phyloP scores from a whole-genome alignment of 2,329 filamentous ascomycete species.

The Emmonsiellopsis sp. region DNA sequence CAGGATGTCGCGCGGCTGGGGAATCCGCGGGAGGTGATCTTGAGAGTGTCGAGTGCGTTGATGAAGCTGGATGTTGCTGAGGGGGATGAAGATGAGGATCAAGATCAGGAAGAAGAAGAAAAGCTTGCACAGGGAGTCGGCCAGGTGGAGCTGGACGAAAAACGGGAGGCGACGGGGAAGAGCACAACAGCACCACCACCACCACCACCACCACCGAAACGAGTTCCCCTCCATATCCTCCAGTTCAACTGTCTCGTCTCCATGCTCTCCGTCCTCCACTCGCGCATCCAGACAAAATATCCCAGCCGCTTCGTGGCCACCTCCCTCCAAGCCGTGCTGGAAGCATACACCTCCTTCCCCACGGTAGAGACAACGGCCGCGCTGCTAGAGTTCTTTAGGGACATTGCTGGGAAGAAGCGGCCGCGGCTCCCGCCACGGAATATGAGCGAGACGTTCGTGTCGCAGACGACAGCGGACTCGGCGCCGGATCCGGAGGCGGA shows the following conservation, averaged over 20 bases:
- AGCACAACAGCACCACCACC: neutral
- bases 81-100: slow-evolving; percentile 26
- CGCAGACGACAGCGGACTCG: slow-evolving; percentile 21
- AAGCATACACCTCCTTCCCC: slow-evolving; percentile 49
- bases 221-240: slow-evolving; percentile 20
- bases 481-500: slow-evolving; percentile 53
- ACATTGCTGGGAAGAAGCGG: slow-evolving; percentile 48
- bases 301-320: slow-evolving; percentile 57
- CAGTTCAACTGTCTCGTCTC: slow-evolving; percentile 35
- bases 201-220: too few relatives aligned
- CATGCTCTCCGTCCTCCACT: slow-evolving; percentile 51
- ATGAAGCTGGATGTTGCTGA: slow-evolving; percentile 45
- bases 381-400: slow-evolving; percentile 49
- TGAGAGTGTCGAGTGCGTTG: slow-evolving; percentile 54
- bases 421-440: slow-evolving; percentile 52
- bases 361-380: slow-evolving; percentile 50
- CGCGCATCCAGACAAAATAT: slow-evolving; percentile 54
- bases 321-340: slow-evolving; percentile 52
- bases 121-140: slow-evolving; percentile 6
- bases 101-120: slow-evolving; percentile 18
- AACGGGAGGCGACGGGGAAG: slow-evolving; percentile 5
- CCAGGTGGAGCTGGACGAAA: slow-evolving; percentile 14
- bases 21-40: slow-evolving; percentile 56
- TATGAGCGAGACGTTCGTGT: slow-evolving; percentile 39
- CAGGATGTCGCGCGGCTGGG: slow-evolving; percentile 53